Base-by-base conservation (phyloP, 2,329 filamentous ascomycete genomes). In the Cercospora nicotianae region DNA sequence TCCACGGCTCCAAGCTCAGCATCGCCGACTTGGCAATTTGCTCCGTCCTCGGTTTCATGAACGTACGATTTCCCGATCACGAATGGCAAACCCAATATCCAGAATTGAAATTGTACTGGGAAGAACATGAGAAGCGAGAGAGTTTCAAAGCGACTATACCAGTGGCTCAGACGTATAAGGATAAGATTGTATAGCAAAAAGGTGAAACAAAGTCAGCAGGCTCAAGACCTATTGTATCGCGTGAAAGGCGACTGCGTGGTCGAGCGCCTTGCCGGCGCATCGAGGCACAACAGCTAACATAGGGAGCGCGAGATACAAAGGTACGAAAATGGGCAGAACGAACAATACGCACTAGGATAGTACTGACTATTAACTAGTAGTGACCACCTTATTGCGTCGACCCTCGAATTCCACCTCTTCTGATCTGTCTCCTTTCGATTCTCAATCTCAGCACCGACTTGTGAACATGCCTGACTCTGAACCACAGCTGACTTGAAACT, bases 101-200 rank as follows among this genome's bases (percentile, higher is more conserved):
- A 8, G 68, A 72, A 10, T 62, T 80, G 72, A 82, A 67, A 80
- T 82, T 70, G 79, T 84, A 70, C 81, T 84, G 80, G 81, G 81
- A 72, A 76, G 80, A 75, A 74, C 63, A 80, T 61, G 78, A 84
- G 68, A 79, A 80, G 26, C 77, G 82, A 0, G 79, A 83, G 70
- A 81, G 81, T 60, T 80, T 80, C 62, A 72, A 71, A 18, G 69
- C 70, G 5, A 80, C 77, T 3, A 69, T 71, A 33, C 79, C 79
- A 1, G 70, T 62, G 26, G 72, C 76, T 23, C 78, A 80, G 69
- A 76, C 70, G 12, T 77, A 79, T 48, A 76, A 70, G 36, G 79
- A 81, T 71, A 70, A 73, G 63, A 73, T 81, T 64, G 78, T 80
- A 1, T 80, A 71, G 71, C 26, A 39, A 39, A 3, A 8, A 39